A percentile compares a stretch with the other conserved stretches of the same genome.
These are phyloP conservation scores for Colletotrichum theobromicola DNA, from an alignment of 2,329 filamentous ascomycete genomes.

Conservation along the genomic window DNA sequence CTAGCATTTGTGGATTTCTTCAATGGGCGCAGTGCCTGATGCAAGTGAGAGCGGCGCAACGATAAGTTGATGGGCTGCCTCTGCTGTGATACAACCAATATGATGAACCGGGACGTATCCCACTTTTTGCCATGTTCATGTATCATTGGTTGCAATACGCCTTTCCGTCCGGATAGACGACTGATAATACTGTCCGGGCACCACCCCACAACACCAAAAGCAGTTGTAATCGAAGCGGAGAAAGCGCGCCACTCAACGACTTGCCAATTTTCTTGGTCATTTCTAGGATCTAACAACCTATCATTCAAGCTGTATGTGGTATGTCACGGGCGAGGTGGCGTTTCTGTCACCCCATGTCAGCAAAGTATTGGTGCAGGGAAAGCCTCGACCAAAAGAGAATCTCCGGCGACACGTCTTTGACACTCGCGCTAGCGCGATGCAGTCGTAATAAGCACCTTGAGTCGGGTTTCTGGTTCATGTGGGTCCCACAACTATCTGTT, in stretches of 20 bases:
- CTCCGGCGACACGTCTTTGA: not conserved
- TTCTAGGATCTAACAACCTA: not conserved
- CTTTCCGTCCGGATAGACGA: not conserved
- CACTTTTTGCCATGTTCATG: not conserved
- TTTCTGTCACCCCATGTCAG: not conserved
- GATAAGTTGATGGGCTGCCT: not conserved
- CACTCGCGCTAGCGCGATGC: not conserved
- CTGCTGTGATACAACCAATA: not conserved
- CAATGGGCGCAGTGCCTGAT: not conserved
- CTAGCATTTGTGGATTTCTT: not conserved
- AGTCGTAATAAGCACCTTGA: not conserved
- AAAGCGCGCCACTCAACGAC: not conserved
- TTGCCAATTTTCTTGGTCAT: not conserved
- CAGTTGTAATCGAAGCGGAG: not conserved
- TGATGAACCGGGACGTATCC: not conserved
- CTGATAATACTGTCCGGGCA: not conserved
- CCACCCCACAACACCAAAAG: not conserved
- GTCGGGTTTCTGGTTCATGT: not conserved
- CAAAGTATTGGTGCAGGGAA: not conserved
- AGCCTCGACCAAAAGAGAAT: not conserved
- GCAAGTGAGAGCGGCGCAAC: not conserved
- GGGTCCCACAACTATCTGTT: not conserved
- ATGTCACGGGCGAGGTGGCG: not conserved
- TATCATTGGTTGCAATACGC: not conserved
- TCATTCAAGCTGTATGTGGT: not conserved